Evolutionary conservation across 148 eudicot species (phyloP).

Genomic region (Persicaria tinctoria): DNA sequence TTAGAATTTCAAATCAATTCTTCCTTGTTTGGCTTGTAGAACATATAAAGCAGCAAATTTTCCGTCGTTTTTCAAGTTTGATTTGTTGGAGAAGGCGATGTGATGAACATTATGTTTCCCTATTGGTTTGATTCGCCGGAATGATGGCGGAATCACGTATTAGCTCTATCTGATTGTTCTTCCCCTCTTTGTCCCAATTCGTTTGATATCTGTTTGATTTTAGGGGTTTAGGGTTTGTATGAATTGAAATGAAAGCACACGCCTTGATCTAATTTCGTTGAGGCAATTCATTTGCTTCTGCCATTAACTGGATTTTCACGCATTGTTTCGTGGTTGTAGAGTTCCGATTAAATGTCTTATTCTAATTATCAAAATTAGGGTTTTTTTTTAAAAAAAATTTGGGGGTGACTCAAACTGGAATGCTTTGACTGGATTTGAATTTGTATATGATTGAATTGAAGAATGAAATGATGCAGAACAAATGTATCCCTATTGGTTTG

Average conservation of each 20-base stretch:
- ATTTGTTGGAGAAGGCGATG: not conserved
- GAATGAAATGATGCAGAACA: not conserved
- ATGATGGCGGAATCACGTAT: conserved; percentile 11
- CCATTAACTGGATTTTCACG: no score
- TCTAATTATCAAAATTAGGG: no score
- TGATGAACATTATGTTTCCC: conserved; percentile 2
- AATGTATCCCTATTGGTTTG: conserved; percentile 5
- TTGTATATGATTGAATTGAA: not conserved
- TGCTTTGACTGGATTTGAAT: not conserved
- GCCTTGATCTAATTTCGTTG: no score
- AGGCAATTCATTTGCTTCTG: no score
- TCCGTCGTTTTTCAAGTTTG: not conserved
- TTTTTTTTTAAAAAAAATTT: no score
- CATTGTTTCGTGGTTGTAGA: no score
- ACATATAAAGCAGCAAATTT: not conserved
- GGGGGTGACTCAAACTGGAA: no score
- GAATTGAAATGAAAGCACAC: no score
- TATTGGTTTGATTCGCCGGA: conserved; percentile 10
- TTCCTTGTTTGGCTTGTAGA: not conserved
- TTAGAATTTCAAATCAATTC: not conserved
- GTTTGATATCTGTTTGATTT: no score
- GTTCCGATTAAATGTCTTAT: no score
- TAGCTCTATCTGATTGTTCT: conserved; percentile 11
- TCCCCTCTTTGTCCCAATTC: not conserved
- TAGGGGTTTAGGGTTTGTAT: not conserved